A percentile compares a stretch with the other conserved stretches of the same genome.
phyloP scores from a whole-genome alignment of 441 rosid genomes.

The Populus hybrid region DNA sequence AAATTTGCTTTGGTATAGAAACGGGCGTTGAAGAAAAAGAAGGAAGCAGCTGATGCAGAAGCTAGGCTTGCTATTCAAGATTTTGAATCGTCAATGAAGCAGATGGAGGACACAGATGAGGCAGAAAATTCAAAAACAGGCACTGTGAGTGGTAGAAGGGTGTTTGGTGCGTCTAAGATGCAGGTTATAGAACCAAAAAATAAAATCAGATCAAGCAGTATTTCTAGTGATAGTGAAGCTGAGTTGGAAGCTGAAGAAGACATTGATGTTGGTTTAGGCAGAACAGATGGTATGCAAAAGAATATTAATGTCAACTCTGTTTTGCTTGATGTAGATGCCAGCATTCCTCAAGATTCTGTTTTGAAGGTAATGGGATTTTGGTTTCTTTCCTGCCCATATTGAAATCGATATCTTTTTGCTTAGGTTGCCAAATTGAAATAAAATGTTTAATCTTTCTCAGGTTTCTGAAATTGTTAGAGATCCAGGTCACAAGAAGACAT shows the following conservation, averaged over 20 bases:
- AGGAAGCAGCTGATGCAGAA: constrained; percentile 69
- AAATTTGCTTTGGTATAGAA: constrained; percentile 38
- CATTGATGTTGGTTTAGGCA: constrained; percentile 23
- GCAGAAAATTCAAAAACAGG: constrained; percentile 35
- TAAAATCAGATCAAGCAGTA: constrained; percentile 39
- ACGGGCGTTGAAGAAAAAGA: constrained; percentile 71
- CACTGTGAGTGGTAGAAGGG: constrained; percentile 64
- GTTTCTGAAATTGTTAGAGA: constrained; percentile 42
- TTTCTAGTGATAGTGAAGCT: constrained; percentile 60
- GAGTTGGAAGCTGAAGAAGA: constrained; percentile 47
- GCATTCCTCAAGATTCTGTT: constrained; percentile 33
- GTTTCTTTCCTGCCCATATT: constrained; percentile 6
- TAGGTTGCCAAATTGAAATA: constrained; percentile 3
- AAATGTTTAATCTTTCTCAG: constrained; percentile 35
- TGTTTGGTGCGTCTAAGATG: constrained; percentile 61
- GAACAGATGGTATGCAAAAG: constrained; percentile 32
- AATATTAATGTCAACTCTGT: constrained; percentile 28
- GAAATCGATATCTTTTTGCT: constrained; percentile 13
- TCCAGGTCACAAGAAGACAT: constrained; percentile 64
- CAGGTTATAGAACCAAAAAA: constrained; percentile 37
- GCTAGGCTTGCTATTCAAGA: constrained; percentile 76
- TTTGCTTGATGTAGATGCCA: constrained; percentile 36
- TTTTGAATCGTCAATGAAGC: constrained; percentile 49
- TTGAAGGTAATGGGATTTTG: constrained; percentile 41
- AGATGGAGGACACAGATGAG: constrained; percentile 45